These are phyloP conservation scores for Sinapis alba DNA, from an alignment of 441 rosid genomes.

Conservation along the genomic window DNA sequence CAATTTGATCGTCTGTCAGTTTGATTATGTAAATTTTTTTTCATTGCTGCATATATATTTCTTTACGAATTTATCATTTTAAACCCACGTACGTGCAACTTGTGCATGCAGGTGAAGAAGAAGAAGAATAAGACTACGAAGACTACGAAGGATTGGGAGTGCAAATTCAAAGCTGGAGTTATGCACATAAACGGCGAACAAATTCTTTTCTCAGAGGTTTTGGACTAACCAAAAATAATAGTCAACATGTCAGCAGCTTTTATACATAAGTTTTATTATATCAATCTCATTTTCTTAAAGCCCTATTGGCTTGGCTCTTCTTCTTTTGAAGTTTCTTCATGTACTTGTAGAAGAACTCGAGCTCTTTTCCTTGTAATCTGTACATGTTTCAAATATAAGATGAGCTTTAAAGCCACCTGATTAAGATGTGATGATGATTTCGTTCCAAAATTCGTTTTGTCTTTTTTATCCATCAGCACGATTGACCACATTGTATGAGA, in stretches of 20 bases:
- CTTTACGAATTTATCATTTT: neutral
- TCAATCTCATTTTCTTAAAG: neutral
- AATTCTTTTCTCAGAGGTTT: constrained; percentile 7
- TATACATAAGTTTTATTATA: too few relatives aligned
- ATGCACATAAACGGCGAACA: constrained; percentile 12
- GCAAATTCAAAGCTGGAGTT: constrained; percentile 4
- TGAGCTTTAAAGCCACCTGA: too few relatives aligned
- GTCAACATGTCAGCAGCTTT: neutral
- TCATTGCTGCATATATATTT: neutral
- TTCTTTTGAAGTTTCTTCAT: constrained; percentile 25
- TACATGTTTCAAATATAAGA: too few relatives aligned
- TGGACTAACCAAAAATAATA: neutral
- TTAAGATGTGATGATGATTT: too few relatives aligned
- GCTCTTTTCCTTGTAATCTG: neutral
- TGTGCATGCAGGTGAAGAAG: constrained; percentile 32
- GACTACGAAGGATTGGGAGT: neutral
- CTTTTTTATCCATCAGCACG: too few relatives aligned
- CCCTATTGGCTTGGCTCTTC: neutral
- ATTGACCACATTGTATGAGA: too few relatives aligned
- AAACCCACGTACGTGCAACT: neutral
- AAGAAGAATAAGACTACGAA: neutral
- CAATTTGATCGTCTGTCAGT: constrained; percentile 22
- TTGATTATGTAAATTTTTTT: neutral
- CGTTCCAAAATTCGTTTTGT: too few relatives aligned
- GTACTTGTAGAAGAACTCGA: constrained; percentile 12